Base-by-base conservation (phyloP, 163 green algal species). In the Chlorella variabilis region DNA sequence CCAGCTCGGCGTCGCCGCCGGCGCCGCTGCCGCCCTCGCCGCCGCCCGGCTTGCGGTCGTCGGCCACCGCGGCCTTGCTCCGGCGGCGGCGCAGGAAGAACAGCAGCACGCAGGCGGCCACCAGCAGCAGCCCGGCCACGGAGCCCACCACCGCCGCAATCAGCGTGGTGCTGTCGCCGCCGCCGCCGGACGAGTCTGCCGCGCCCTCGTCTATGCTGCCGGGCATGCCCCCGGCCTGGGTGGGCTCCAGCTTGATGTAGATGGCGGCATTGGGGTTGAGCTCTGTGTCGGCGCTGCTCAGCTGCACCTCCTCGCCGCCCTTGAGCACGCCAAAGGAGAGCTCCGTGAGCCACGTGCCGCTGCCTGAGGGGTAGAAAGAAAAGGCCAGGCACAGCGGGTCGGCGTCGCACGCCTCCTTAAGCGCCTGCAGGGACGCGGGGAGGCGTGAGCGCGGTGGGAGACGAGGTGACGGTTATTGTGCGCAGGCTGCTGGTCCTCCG, bases 321-420 rank as follows among this genome's bases (percentile, higher is more conserved):
- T 88, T 88, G 17, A 88, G 51, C 38, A 85, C 45, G 39, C 83
- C 83, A 29, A 70, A 54, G 5, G 69, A 4, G 25, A 18, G 1
- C 34, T 33, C 23, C 4, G 9, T 42, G 54, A 20, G 5, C 45
- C 34, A 54, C 4, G 36, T 23, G n/a, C 78, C 33, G 23, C 36
- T 77, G n/a, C 84, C 84, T 4, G 42, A 36, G 9, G 74, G 73
- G 51, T 67, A 89, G 74, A 58, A 85, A 33, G 63, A 48, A 34
- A 89, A 85, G 8, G 67, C 84, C 4, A 63, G 41, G 69, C 84
- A 89, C 20, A 36, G 20, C 9, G 62, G n/a, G 74, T 80, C 75
- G 31, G 18, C n/a, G 21, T 56, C 48, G 73, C 84, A 88, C 3
- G 48, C 49, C 17, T 27, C 59, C 20, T 33, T 69, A n/a, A 85